phyloP scores from a whole-genome alignment of 176 grass and related monocot genomes.

The Aegilops bicornis region DNA sequence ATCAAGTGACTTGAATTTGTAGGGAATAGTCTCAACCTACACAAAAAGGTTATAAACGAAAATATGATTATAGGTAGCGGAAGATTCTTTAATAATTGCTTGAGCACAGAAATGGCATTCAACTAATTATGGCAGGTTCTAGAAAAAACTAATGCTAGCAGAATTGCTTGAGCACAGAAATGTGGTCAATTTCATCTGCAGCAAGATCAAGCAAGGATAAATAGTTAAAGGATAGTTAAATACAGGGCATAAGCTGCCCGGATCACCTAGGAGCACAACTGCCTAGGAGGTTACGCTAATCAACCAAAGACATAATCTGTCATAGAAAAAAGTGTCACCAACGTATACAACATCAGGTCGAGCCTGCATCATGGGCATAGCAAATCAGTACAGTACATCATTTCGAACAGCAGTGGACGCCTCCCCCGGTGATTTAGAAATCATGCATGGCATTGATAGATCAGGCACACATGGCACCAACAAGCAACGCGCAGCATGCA shows the following conservation, averaged over 20 bases:
- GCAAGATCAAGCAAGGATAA: conserved; percentile 14
- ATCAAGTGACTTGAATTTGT: conserved; percentile 36
- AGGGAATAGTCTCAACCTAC: conserved; percentile 59
- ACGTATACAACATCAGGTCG: not conserved
- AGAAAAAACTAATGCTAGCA: not conserved
- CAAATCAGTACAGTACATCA: not conserved
- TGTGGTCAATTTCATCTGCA: not conserved
- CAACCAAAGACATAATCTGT: not conserved
- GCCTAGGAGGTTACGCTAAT: not conserved
- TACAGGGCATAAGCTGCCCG: not conserved
- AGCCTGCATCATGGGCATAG: not conserved
- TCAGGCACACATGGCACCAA: not conserved
- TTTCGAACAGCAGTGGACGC: not conserved
- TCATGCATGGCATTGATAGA: not conserved
- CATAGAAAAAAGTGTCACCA: not conserved
- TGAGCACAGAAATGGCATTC: not conserved
- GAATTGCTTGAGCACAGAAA: too few species aligned
- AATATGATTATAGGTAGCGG: not conserved
- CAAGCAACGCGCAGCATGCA: not conserved
- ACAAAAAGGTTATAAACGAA: not conserved
- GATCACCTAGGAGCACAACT: not conserved
- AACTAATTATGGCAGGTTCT: not conserved
- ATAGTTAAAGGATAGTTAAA: not conserved
- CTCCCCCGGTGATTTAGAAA: too few species aligned
- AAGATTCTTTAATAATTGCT: not conserved